Percentiles rank a stretch among this genome's conserved stretches.
Conservation (phyloP, 1,284 basidiomycete species). For the Rhodotorula sp. region DNA sequence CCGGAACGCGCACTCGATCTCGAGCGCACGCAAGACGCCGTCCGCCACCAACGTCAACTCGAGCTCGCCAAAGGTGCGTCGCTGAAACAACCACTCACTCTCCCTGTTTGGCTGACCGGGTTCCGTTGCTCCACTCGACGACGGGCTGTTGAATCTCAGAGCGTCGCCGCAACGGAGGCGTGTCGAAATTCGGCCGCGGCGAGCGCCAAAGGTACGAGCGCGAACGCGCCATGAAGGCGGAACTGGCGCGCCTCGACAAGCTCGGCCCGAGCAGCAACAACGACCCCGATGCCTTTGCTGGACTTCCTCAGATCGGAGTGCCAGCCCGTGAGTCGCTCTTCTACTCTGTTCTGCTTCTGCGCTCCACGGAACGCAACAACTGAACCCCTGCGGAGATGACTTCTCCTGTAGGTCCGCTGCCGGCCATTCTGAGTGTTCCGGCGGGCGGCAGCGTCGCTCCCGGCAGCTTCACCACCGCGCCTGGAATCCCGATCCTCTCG, state of each 20-base stretch:
- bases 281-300: not conserved
- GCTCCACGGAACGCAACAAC: too few relatives aligned
- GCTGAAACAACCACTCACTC: too few relatives aligned
- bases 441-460: not conserved
- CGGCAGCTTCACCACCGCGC: not conserved
- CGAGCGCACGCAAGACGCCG: not conserved
- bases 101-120: not conserved
- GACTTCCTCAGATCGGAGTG: not conserved
- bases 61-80: constrained; percentile 2
- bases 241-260: not conserved
- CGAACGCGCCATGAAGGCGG: not conserved
- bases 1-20: constrained; percentile 5
- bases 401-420: too few relatives aligned
- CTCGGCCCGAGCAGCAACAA: not conserved
- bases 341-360: too few relatives aligned
- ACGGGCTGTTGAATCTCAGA: not conserved
- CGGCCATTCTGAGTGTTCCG: too few relatives aligned
- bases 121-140: not conserved
- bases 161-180: not conserved
- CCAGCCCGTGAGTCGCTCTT: too few relatives aligned
- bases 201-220: not conserved
- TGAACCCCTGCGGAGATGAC: too few relatives aligned
- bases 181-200: not conserved
- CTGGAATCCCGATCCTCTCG: not conserved
- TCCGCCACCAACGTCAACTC: not conserved